Percentiles rank a stretch among this genome's conserved stretches.
Evolutionary conservation across 371 early-diverging fungal species (phyloP).

Genomic region (Coemansia linderi): DNA sequence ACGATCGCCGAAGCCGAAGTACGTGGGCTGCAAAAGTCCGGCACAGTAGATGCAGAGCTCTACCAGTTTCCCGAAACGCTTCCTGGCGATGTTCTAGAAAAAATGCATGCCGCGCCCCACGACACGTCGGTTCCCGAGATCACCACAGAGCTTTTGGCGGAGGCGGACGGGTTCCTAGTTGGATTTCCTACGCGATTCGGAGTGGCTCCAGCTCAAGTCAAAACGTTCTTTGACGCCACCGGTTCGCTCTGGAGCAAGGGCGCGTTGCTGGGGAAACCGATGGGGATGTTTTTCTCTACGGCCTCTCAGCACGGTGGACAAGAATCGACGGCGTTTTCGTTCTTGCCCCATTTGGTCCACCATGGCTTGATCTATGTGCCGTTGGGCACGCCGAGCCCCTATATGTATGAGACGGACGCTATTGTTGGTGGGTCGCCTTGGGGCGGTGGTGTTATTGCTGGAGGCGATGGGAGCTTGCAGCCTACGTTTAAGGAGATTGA

Average conservation of each 20-base stretch:
- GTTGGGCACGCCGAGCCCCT: slow-evolving; percentile 62
- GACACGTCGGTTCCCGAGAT: slow-evolving; percentile 63
- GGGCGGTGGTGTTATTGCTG: slow-evolving; percentile 67
- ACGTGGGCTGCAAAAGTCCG: slow-evolving; percentile 62
- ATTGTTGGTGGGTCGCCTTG: slow-evolving; percentile 71
- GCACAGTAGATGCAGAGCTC: slow-evolving; percentile 65
- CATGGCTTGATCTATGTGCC: slow-evolving; percentile 83
- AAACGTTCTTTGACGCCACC: slow-evolving; percentile 71
- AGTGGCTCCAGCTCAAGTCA: slow-evolving; percentile 74
- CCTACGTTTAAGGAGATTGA: slow-evolving; percentile 65
- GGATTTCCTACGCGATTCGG: slow-evolving; percentile 82
- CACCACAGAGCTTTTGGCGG: slow-evolving; percentile 59
- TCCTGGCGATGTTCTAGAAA: slow-evolving; percentile 63
- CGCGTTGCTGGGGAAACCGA: slow-evolving; percentile 72
- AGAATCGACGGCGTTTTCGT: slow-evolving; percentile 74
- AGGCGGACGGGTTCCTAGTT: slow-evolving; percentile 79
- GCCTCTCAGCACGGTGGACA: slow-evolving; percentile 77
- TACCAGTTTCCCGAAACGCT: slow-evolving; percentile 75
- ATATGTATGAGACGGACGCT: slow-evolving; percentile 56
- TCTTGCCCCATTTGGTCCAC: slow-evolving; percentile 72
- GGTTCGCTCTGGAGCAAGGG: slow-evolving; percentile 73
- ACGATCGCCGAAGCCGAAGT: slow-evolving; percentile 69
- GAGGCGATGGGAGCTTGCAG: slow-evolving; percentile 67
- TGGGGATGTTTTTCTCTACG: slow-evolving; percentile 73
- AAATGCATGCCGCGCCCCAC: slow-evolving; percentile 71